Evolutionary conservation across 1,139 yeast genomes (phyloP), one percentile per base, ranked within the genome.

Genomic region (Debaryomycetaceae sp.): DNA sequence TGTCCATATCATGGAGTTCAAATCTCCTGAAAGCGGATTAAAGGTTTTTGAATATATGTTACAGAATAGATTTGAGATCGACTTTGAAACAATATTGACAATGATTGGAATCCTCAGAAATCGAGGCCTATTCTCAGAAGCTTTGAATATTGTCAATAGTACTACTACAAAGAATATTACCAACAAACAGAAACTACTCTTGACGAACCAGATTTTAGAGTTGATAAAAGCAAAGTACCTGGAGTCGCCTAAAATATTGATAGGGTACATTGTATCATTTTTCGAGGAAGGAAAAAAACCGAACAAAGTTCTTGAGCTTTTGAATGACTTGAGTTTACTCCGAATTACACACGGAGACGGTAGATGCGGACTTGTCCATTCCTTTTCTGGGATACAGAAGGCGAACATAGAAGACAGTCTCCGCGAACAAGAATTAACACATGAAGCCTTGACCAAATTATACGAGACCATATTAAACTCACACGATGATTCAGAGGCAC

Each of bases 181-280:
- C 1, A 41, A 44, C 4, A 24, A 34, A 0, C 63, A 71, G 29
- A 53, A 60, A 31, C 35, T 40, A 2, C 38, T 43, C 8, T 54
- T 70, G 38, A 64, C 58, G 1, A 55, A 59, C 5, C 74, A 72
- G 45, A 63, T 73, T 2, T 54, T 73, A 43, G 48, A 56, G 8
- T 53, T 73, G 24, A 70, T 72, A 42, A 53, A 58, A 24, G 52
- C 50, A 6, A 65, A 66, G 47, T 73, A 59, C 45, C 60, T 67
- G 0, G 48, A 50, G 5, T 62, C 69, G 6, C 75, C 76, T 1
- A 62, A 68, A 38, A 62, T 72, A 3, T 55, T 70, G 9, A 54
- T 70, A 6, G 78, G 77, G 1, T 74, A 74, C 48, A 62, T 65
- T 24, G 62, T 65, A 0, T 58, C 73, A 1, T 53, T 71, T 37